Evolutionary conservation across 2,329 filamentous ascomycete species (phyloP).

Genomic region (Alternaria gansuensis): DNA sequence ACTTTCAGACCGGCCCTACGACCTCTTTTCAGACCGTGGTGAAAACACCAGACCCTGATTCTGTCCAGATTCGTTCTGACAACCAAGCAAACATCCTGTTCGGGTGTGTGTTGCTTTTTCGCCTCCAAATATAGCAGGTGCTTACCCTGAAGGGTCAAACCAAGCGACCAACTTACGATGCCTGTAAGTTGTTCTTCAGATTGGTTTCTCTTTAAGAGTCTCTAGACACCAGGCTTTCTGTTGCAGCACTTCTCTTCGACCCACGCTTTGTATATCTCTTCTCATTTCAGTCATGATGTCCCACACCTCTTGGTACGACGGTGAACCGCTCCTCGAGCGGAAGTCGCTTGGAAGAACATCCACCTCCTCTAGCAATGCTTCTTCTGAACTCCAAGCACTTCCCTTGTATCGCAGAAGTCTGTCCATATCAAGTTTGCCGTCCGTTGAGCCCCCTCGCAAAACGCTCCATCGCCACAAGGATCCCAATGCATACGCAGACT

Average conservation of each 20-base stretch:
- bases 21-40: slow-evolving; percentile 31
- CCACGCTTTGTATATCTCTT: not conserved
- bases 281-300: slow-evolving; percentile 23
- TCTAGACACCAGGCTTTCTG: slow-evolving; percentile 8
- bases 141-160: slow-evolving; percentile 13
- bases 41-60: slow-evolving; percentile 20
- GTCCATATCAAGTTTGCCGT: slow-evolving; percentile 4
- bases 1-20: slow-evolving; percentile 18
- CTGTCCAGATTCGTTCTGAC: slow-evolving; percentile 11
- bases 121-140: slow-evolving; percentile 25
- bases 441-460: slow-evolving; percentile 21
- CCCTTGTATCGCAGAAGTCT: slow-evolving; percentile 16
- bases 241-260: not conserved
- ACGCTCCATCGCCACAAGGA: slow-evolving; percentile 41
- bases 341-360: slow-evolving; percentile 25
- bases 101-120: slow-evolving; percentile 15
- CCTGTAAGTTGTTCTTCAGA: slow-evolving; percentile 38
- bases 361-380: slow-evolving; percentile 20
- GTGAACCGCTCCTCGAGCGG: slow-evolving; percentile 24
- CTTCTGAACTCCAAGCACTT: slow-evolving; percentile 13
- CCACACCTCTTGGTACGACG: slow-evolving; percentile 12
- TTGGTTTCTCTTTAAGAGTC: slow-evolving; percentile 19
- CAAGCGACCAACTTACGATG: slow-evolving; percentile 31
- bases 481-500: slow-evolving; percentile 31
- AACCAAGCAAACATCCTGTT: slow-evolving; percentile 19